Evolutionary conservation across 108 stramenopile genomes (phyloP).

Genomic region (Cyclotella choctawhatcheeana): DNA sequence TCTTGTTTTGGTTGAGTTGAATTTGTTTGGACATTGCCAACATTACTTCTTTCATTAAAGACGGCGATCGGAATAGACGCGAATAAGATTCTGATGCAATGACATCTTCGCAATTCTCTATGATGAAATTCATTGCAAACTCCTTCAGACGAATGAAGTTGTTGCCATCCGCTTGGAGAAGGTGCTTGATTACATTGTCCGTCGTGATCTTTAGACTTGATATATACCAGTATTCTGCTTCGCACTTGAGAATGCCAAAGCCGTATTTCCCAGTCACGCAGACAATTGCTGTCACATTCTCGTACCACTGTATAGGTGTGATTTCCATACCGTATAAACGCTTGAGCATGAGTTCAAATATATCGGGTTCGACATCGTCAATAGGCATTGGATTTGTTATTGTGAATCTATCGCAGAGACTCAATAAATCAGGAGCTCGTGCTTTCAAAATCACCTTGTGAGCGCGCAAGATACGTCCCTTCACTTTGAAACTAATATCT

Average conservation of each 20-base stretch:
- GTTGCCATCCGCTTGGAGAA: background rate
- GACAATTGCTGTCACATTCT: background rate
- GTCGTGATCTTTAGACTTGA: background rate
- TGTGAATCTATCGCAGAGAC: background rate
- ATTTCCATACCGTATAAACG: background rate
- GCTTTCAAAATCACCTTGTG: background rate
- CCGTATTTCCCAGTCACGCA: background rate
- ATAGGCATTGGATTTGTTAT: background rate
- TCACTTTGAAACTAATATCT: background rate
- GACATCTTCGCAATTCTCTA: background rate
- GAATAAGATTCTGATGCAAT: background rate
- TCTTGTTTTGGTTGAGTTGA: background rate
- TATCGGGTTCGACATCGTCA: background rate
- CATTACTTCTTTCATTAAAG: background rate
- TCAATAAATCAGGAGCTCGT: background rate
- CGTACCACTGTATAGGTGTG: background rate
- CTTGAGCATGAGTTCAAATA: background rate
- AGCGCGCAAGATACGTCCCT: background rate
- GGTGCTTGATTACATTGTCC: background rate
- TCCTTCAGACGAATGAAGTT: background rate
- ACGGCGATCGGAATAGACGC: background rate
- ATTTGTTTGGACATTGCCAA: background rate
- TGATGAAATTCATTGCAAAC: background rate
- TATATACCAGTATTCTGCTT: slow-evolving; percentile 1
- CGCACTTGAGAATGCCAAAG: background rate